Evolutionary conservation across 1,139 yeast genomes (phyloP), one percentile per base, ranked within the genome.

Genomic region (Casaregolazyma lundiana): DNA sequence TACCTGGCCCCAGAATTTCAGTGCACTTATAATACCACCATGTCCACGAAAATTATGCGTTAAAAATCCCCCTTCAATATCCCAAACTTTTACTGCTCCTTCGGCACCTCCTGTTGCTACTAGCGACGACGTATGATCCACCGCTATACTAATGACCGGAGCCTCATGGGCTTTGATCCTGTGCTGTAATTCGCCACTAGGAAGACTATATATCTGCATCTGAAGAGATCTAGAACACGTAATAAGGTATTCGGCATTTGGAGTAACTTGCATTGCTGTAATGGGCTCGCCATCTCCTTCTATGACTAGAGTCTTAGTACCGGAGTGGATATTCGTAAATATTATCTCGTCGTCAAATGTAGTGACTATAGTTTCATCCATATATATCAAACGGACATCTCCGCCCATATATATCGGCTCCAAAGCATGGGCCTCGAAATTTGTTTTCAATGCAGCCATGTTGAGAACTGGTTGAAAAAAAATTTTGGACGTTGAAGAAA

Each of bases 41-140:
- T 94, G 99, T 0, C 98, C 97, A 63, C 87, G 84, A 52, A 92
- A 76, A 15, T 88, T 82, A 66, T 92, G 98, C 0, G 98, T 92
- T 1, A 84, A 78, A 55, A 77, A 88, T 1, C 95, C 94, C 30
- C 90, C 90, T 54, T 80, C 90, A 39, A 92, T 76, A 65, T 92
- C 98, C 85, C 96, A 89, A 2, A 94, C 95, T 43, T 88, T 82
- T 17, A 90, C 85, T 35, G 81, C 78, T 43, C 98, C 97, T 63
- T 94, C 98, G 0, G 97, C 85, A 41, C 96, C 92, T 43, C 99
- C 99, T 59, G 94, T 82, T 32, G 96, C 95, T 60, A 90, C 79
- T 43, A 92, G 71, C 3, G 95, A 79, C 13, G 96, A 84, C 0
- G 97, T 88, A 4, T 78, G 65, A 64, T 92, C 98, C 26, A 78